Percentiles rank a stretch among this genome's conserved stretches.
phyloP scores from a whole-genome alignment of 768 basidiomycete species.

The Phaffia australis region DNA sequence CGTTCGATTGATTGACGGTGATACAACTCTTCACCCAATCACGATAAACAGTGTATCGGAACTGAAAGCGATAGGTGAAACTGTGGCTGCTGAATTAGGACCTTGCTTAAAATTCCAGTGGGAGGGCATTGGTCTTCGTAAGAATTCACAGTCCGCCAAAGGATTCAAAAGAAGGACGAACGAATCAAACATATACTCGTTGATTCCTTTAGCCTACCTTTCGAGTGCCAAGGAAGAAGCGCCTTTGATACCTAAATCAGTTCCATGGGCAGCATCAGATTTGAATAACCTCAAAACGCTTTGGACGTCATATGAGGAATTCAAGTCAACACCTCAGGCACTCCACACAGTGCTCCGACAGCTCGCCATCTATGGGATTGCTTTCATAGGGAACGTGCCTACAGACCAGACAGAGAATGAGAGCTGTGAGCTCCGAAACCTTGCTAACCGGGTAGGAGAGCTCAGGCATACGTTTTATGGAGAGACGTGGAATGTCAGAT shows the following conservation, averaged over 20 bases:
- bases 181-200: neutral
- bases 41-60: too few relatives aligned
- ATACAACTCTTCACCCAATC: too few relatives aligned
- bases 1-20: neutral
- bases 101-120: too few relatives aligned
- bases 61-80: too few relatives aligned
- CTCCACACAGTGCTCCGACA: constrained; percentile 57
- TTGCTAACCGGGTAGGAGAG: constrained; percentile 61
- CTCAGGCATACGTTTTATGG: constrained; percentile 85
- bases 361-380: constrained; percentile 57
- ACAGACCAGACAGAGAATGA: constrained; percentile 50
- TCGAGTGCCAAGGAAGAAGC: neutral
- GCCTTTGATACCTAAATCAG: neutral
- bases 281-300: neutral
- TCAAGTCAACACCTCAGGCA: constrained; percentile 42
- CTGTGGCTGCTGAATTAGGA: neutral
- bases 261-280: too few relatives aligned
- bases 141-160: neutral
- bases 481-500: constrained; percentile 74
- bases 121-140: too few relatives aligned
- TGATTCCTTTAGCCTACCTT: neutral
- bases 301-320: constrained; percentile 42
- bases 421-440: constrained; percentile 54
- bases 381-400: constrained; percentile 64
- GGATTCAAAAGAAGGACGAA: neutral